Evolutionary conservation across 2,329 filamentous ascomycete genomes (phyloP).

Genomic region (Kalmusia sp.): DNA sequence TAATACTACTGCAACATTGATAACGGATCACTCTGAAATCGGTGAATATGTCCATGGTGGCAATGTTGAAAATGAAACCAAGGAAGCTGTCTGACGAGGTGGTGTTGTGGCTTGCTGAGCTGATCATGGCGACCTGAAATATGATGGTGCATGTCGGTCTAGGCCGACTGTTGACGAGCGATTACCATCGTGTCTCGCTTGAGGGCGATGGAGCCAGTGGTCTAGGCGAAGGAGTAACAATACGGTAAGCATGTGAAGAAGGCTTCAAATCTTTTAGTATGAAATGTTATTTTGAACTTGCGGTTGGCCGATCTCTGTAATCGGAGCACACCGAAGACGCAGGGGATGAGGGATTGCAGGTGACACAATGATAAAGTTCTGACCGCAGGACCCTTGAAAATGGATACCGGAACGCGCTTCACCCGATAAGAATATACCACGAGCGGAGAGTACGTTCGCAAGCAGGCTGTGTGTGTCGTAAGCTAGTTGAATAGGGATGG

Average conservation of each 20-base stretch:
- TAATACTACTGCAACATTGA: not conserved
- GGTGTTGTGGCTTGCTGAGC: constrained; percentile 7
- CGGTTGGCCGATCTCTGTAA: not conserved
- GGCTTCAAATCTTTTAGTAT: not conserved
- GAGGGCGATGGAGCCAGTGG: not conserved
- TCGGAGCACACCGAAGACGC: not conserved
- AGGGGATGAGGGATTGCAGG: constrained; percentile 17
- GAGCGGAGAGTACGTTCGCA: constrained; percentile 5
- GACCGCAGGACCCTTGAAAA: constrained; percentile 24
- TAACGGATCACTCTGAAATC: not conserved
- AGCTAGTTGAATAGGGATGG: constrained; percentile 16
- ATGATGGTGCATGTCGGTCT: not conserved
- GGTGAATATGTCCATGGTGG: not conserved
- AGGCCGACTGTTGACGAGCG: not conserved
- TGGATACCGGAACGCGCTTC: constrained; percentile 29
- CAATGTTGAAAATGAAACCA: not conserved
- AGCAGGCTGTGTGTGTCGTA: constrained; percentile 17
- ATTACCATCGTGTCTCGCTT: not conserved
- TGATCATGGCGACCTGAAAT: not conserved
- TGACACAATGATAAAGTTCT: constrained; percentile 36
- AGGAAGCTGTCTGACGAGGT: not conserved
- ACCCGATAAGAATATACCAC: constrained; percentile 15
- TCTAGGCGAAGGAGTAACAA: not conserved
- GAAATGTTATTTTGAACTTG: not conserved
- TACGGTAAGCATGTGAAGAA: not conserved